These are phyloP conservation scores for Fagopyrum esculentum DNA, from an alignment of 148 eudicot species.

Conservation along the genomic window DNA sequence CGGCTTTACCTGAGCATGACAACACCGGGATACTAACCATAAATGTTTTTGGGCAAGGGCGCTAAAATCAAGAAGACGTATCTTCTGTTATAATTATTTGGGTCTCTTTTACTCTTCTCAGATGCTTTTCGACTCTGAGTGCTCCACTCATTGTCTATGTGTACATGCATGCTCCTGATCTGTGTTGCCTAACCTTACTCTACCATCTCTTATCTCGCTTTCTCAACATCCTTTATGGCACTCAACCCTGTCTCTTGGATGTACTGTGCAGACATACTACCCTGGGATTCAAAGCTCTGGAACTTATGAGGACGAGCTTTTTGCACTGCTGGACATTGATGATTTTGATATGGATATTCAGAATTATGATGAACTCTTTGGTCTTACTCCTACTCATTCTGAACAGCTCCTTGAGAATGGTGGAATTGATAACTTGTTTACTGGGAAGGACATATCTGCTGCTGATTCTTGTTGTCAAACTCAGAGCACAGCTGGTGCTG, in stretches of 20 bases:
- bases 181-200: background rate
- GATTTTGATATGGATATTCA: constrained; percentile 36
- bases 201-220: background rate
- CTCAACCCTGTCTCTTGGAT: background rate
- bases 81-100: too few relatives aligned
- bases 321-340: constrained; percentile 34
- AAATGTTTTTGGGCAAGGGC: too few relatives aligned
- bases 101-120: too few relatives aligned
- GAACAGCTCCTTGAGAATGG: constrained; percentile 40
- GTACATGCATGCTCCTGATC: too few relatives aligned
- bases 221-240: background rate
- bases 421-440: constrained; percentile 38
- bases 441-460: constrained; percentile 15
- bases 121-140: too few relatives aligned
- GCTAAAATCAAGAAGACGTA: too few relatives aligned
- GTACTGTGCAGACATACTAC: background rate
- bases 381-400: constrained; percentile 30
- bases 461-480: constrained; percentile 23
- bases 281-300: constrained; percentile 32
- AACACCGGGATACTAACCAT: too few relatives aligned
- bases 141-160: too few relatives aligned
- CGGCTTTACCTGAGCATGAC: too few relatives aligned
- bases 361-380: constrained; percentile 45
- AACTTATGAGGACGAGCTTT: constrained; percentile 39
- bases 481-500: constrained; percentile 20